Conservation (phyloP, 345 rosid species). For the Raphanus sativus region DNA sequence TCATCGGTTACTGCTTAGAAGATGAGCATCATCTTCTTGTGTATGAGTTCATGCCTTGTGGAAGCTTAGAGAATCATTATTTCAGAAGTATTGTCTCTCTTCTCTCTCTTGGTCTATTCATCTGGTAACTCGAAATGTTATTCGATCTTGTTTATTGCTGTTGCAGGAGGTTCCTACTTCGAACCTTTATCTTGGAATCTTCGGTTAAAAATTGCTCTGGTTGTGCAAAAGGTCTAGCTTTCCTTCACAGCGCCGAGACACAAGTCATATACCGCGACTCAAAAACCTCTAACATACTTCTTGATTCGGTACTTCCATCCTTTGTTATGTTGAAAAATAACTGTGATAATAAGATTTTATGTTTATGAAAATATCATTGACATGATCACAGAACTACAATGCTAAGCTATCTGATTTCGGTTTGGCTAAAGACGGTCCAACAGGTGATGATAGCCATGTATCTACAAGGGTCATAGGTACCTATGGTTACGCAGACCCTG, state of each 20-base stretch:
- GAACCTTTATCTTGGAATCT: conserved; percentile 71
- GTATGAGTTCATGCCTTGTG: conserved; percentile 85
- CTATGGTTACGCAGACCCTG: conserved; percentile 73
- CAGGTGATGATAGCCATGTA: conserved; percentile 60
- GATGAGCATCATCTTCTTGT: conserved; percentile 81
- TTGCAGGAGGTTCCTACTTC: conserved; percentile 61
- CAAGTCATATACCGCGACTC: conserved; percentile 73
- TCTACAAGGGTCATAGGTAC: conserved; percentile 75
- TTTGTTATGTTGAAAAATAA: neutral
- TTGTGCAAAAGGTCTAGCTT: conserved; percentile 76
- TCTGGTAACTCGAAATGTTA: neutral
- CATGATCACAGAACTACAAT: conserved; percentile 52
- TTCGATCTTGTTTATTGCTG: neutral
- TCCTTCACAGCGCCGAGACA: conserved; percentile 58
- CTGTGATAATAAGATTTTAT: neutral
- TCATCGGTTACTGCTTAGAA: conserved; percentile 79
- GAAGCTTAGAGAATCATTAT: conserved; percentile 83
- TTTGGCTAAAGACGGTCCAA: conserved; percentile 78
- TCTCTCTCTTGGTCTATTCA: neutral
- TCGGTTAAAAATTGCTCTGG: conserved; percentile 66
- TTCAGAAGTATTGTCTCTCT: conserved; percentile 56
- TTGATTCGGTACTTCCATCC: conserved; percentile 45
- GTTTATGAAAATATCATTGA: conserved; percentile 13
- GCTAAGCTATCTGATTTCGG: conserved; percentile 79
- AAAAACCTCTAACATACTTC: conserved; percentile 66